Base-by-base conservation (phyloP, 1,284 basidiomycete species). In the Bjerkandera adusta region DNA sequence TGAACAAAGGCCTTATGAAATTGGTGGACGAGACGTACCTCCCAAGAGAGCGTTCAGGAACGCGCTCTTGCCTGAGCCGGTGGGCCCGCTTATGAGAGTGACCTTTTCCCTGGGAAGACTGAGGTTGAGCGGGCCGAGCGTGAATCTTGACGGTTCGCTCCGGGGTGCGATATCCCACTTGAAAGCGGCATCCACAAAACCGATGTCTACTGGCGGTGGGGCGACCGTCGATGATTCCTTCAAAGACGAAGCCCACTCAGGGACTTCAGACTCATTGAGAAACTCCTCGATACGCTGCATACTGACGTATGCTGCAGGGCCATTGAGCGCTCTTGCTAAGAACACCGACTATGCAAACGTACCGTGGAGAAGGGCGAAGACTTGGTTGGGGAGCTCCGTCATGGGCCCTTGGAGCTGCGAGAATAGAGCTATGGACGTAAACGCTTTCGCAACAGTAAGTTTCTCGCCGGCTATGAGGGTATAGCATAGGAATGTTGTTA, bases 31-130 rank as follows among this genome's bases (percentile, higher is more conserved):
- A 33, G 10, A 59, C 72, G 34, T 51, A 83, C 83, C 83, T 62
- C 83, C 83, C 8, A 83, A 70, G 42, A 81, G 64, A n/a, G 85
- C 83, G 13, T 75, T 71, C 33, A 89, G 66, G 10, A 89, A 56
- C 0, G 85, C 84, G 29, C 80, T 85, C 69, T 93, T 93, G 0
- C 90, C 90, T 0, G 84, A 83, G 0, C 89, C 90, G 0, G 89
- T 91, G 0, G 84, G 72, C 1, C 90, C 90, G 47, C 77, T 82
- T 37, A 91, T 69, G 26, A 91, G 69, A 0, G 80, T 79, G 34
- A 92, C 62, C 52, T 80, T 70, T 3, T 79, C 79, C 15, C 64
- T 52, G 1, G 84, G 83, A 52, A 88, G 85, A 10, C 52, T 57
- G 37, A 89, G 58, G 54, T 82, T 68, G 47, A 91, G 56, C 16